Evolutionary conservation across 129 eudicot genomes (phyloP).

Genomic region (Escallonia herrerae): DNA sequence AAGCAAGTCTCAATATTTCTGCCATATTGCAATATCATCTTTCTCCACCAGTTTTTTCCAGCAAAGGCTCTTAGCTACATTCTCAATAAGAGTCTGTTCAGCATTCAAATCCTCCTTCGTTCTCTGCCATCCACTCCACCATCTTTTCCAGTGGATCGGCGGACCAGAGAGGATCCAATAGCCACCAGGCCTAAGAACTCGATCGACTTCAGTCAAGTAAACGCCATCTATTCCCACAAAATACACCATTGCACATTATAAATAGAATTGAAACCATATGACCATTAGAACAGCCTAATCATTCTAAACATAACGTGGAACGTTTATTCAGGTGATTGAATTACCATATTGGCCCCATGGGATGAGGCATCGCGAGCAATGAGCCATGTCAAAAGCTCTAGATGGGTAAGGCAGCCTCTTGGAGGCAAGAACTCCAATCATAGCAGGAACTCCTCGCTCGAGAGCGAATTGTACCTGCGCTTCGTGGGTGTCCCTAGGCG

Average conservation of each 20-base stretch:
- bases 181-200: constrained; percentile 91
- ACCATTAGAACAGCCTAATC: not conserved
- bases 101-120: constrained; percentile 62
- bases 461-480: constrained; percentile 90
- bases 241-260: not conserved
- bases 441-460: constrained; percentile 95
- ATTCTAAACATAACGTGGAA: not conserved
- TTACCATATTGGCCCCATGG: constrained; percentile 94
- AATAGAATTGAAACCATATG: no score
- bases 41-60: constrained; percentile 77
- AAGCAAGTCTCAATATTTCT: constrained; percentile 79
- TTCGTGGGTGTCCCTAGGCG: constrained; percentile 92
- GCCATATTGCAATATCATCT: constrained; percentile 87
- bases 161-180: constrained; percentile 97
- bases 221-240: constrained; percentile 44
- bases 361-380: constrained; percentile 94
- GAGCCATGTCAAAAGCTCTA: constrained; percentile 94
- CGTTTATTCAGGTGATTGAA: no score
- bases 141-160: constrained; percentile 62
- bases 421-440: constrained; percentile 85
- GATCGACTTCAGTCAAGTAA: constrained; percentile 82
- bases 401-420: constrained; percentile 92
- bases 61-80: constrained; percentile 72
- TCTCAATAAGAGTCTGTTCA: constrained; percentile 76
- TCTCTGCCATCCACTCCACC: constrained; percentile 92